Percentiles rank a stretch among this genome's conserved stretches.
Conservation (phyloP, 805 yeast species). For the Candida berthetii region DNA sequence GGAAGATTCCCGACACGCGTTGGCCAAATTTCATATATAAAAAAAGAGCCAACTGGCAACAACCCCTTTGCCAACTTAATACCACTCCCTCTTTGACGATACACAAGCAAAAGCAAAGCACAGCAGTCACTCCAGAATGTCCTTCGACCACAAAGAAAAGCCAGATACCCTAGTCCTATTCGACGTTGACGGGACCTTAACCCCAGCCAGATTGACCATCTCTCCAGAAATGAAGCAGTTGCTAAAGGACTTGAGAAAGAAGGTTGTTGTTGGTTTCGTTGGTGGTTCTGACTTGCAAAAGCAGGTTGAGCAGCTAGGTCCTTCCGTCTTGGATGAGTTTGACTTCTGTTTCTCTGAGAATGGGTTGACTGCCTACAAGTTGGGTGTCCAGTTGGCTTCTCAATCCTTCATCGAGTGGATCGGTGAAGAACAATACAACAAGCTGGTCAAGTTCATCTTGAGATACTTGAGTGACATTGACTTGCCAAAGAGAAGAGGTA, state of each 20-base stretch:
- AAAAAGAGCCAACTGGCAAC: neutral
- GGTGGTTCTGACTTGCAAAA: constrained; percentile 95
- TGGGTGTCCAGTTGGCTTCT: constrained; percentile 81
- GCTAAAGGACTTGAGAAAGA: constrained; percentile 73
- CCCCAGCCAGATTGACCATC: constrained; percentile 86
- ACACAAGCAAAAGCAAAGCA: too few species aligned
- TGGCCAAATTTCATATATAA: too few species aligned
- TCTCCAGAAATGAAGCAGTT: constrained; percentile 74
- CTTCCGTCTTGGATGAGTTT: constrained; percentile 67
- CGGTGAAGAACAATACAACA: constrained; percentile 92
- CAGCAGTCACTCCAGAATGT: too few species aligned
- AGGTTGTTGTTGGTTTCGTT: constrained; percentile 93
- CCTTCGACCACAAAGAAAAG: constrained; percentile 68
- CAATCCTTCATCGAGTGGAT: constrained; percentile 94
- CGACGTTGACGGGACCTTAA: constrained; percentile 97
- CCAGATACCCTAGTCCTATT: constrained; percentile 88
- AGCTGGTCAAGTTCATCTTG: constrained; percentile 79
- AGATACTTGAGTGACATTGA: constrained; percentile 81
- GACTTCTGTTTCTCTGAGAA: constrained; percentile 97
- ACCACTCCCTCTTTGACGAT: too few species aligned
- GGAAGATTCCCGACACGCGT: too few species aligned
- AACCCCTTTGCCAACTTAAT: neutral
- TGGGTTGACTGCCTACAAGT: constrained; percentile 95
- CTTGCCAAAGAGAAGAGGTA: constrained; percentile 96
- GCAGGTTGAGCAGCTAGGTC: constrained; percentile 95